Evolutionary conservation across 768 basidiomycete genomes (phyloP), one percentile per base, ranked within the genome.

Genomic region (Lentinula lateritia): DNA sequence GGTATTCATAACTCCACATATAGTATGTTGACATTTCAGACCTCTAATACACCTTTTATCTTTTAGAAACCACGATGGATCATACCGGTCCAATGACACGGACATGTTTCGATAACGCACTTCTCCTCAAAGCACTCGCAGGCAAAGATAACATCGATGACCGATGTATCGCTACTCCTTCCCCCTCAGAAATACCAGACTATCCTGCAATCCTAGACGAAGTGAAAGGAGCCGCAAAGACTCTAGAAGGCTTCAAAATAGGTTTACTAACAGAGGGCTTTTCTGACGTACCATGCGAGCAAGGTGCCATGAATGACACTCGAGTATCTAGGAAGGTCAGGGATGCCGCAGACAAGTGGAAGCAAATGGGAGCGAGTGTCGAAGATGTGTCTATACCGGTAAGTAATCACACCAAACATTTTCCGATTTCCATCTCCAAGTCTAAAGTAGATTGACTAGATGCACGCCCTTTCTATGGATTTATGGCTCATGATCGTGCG

Each of bases 71-170:
- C 15, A 59, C 45, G 10, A 38, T 59, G 9, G 60, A 61, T 45
- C 60, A 61, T 45, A 61, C 60, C 18, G 60, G 60, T 13, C 60
- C 60, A 23, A 52, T 61, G 50, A 36, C 60, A 9, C 50, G 15
- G 2, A 61, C 60, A 5, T 52, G 36, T 15, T 18, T 20, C n/a
- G 60, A 61, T 15, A 54, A 52, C 42, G 50, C 60, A 18, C 16
- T 61, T 18, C 50, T 61, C 20, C 60, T 61, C 7, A 39, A 61
- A 34, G 60, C 38, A 8, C 23, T 61, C 28, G 60, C 60, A 10
- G 60, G 60, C 5, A 36, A 18, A 15, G 60, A 61, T 23, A 41
- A 50, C 10, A 20, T 61, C 13, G 60, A 61, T 36, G 23, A 32
- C 41, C 48, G 50, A 12, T 48, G 18, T 23, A 35, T 50, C 32